Evolutionary conservation across 1,284 basidiomycete genomes (phyloP).

Genomic region (Meripilus lineatus): DNA sequence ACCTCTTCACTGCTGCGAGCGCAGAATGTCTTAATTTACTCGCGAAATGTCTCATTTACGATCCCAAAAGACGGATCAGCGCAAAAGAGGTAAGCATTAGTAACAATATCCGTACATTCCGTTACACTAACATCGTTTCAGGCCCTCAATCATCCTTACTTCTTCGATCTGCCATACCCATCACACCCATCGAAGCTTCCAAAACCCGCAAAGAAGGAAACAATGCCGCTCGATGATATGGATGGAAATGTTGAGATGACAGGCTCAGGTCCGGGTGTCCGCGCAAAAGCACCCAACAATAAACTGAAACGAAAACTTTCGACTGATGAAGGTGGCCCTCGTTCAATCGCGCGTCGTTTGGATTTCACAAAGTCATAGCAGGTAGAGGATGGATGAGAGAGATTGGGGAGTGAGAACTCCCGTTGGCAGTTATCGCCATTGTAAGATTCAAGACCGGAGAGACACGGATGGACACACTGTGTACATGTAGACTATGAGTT

Average conservation of each 20-base stretch:
- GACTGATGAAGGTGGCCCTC: conserved; percentile 31
- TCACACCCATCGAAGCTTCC: conserved; percentile 81
- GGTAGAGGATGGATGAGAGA: too few species aligned
- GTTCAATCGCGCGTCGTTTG: conserved; percentile 42
- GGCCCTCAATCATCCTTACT: conserved; percentile 77
- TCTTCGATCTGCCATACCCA: conserved; percentile 73
- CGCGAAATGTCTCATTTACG: conserved; percentile 75
- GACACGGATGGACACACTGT: too few species aligned
- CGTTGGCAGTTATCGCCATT: too few species aligned
- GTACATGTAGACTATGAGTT: too few species aligned
- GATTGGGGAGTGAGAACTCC: too few species aligned
- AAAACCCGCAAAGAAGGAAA: conserved; percentile 55
- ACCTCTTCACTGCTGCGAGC: conserved; percentile 89
- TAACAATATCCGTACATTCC: not conserved
- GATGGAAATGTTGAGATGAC: conserved; percentile 59
- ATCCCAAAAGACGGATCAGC: conserved; percentile 79
- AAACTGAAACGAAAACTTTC: conserved; percentile 47
- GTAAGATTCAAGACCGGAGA: too few species aligned
- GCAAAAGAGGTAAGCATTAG: conserved; percentile 5
- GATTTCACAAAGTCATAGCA: conserved; percentile 37
- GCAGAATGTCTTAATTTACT: conserved; percentile 86
- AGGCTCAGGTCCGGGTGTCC: conserved; percentile 32
- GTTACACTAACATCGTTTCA: conserved; percentile 24
- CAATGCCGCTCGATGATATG: conserved; percentile 63
- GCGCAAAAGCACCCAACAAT: conserved; percentile 35